phyloP scores from a whole-genome alignment of 352 stramenopile genomes.

The Elongisporangium prolatum region DNA sequence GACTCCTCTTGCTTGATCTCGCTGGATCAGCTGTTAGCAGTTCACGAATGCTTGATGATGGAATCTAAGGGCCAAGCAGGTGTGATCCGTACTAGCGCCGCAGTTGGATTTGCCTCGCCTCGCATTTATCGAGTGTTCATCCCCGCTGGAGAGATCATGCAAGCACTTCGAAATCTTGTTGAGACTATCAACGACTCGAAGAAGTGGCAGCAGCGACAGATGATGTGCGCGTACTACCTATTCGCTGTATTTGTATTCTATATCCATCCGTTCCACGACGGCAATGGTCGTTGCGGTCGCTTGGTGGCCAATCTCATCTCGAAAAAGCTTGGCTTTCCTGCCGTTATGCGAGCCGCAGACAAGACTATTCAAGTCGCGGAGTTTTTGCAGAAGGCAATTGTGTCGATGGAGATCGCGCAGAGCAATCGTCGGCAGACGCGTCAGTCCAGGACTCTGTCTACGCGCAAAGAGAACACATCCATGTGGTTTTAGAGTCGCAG shows the following conservation, averaged over 20 bases:
- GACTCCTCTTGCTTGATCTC: constrained; percentile 49
- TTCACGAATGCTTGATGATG: constrained; percentile 56
- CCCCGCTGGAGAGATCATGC: constrained; percentile 50
- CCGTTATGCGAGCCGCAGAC: constrained; percentile 55
- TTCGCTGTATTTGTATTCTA: constrained; percentile 80
- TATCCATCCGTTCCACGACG: constrained; percentile 84
- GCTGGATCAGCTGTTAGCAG: constrained; percentile 46
- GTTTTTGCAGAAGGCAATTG: constrained; percentile 69
- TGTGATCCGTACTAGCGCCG: constrained; percentile 43
- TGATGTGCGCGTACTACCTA: constrained; percentile 72
- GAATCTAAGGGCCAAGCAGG: constrained; percentile 38
- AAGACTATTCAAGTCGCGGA: constrained; percentile 78
- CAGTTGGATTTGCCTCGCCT: constrained; percentile 70
- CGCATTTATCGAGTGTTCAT: constrained; percentile 83
- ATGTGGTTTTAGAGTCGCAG: constrained; percentile 64
- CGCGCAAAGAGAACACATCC: constrained; percentile 66
- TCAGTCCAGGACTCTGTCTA: constrained; percentile 40
- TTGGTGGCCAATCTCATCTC: constrained; percentile 71
- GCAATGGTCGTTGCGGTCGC: constrained; percentile 72
- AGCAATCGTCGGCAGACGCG: constrained; percentile 48
- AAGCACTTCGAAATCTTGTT: constrained; percentile 38
- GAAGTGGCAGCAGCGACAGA: constrained; percentile 36
- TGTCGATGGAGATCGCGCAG: constrained; percentile 66
- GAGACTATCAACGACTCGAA: constrained; percentile 36
- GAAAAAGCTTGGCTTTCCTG: constrained; percentile 63